Conservation (phyloP, 2,329 filamentous ascomycete genomes). For the Sporothrix variecibatus region DNA sequence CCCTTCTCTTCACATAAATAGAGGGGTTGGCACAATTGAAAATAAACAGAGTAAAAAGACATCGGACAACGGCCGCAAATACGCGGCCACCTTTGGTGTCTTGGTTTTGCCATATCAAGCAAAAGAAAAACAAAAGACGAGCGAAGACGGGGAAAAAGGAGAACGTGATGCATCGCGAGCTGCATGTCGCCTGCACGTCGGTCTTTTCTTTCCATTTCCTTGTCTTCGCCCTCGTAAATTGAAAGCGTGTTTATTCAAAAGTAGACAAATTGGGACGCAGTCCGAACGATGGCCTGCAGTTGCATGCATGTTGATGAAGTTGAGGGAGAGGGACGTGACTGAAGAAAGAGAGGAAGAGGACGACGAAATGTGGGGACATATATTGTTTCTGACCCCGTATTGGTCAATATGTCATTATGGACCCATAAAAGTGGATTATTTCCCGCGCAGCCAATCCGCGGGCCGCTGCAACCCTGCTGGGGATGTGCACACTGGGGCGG, state of each 20-base stretch:
- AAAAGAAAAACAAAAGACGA: slow-evolving; percentile 7
- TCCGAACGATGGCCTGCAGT: slow-evolving; percentile 3
- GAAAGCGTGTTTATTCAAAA: not conserved
- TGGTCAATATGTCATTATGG: not conserved
- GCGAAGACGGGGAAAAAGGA: not conserved
- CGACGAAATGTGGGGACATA: not conserved
- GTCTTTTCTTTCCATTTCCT: not conserved
- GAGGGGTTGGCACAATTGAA: not conserved
- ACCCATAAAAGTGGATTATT: not conserved
- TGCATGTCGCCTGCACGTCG: slow-evolving; percentile 3
- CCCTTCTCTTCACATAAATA: not conserved
- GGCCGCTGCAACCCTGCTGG: slow-evolving; percentile 15
- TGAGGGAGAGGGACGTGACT: not conserved
- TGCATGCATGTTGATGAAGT: slow-evolving; percentile 6
- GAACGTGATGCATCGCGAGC: not conserved
- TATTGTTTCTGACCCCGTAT: not conserved
- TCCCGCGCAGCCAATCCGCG: slow-evolving; percentile 20
- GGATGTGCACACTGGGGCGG: not conserved
- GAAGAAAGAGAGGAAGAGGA: not conserved
- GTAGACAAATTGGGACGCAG: not conserved
- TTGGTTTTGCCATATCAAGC: not conserved
- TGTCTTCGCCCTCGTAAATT: not conserved
- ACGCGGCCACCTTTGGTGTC: not conserved
- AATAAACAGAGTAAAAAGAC: not conserved
- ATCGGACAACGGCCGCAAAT: slow-evolving; percentile 2